Evolutionary conservation across 169 alveolate species (phyloP).

Genomic region (Plasmodium ovale): DNA sequence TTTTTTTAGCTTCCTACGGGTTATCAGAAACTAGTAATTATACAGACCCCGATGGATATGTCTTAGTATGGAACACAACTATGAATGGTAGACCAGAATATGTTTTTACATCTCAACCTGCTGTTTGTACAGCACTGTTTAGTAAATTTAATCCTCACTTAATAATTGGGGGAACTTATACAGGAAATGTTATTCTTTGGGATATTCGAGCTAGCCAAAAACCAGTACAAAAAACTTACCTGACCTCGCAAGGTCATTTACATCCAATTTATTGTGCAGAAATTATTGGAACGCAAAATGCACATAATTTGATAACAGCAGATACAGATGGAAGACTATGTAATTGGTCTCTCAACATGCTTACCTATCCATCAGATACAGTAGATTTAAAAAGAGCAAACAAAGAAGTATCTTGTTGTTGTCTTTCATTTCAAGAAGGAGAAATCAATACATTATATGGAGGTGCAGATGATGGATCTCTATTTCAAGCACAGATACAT

Average conservation of each 20-base stretch:
- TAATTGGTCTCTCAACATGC: constrained; percentile 91
- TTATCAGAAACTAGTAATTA: constrained; percentile 83
- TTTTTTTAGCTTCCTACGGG: constrained; percentile 89
- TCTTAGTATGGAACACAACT: constrained; percentile 80
- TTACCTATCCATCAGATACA: constrained; percentile 88
- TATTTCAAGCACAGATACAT: constrained; percentile 71
- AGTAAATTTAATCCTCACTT: constrained; percentile 90
- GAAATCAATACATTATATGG: constrained; percentile 74
- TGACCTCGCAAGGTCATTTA: constrained; percentile 89
- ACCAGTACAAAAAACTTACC: constrained; percentile 89
- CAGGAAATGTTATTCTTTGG: constrained; percentile 93
- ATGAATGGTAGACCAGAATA: constrained; percentile 91
- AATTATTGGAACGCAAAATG: constrained; percentile 92
- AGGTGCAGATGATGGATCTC: constrained; percentile 72
- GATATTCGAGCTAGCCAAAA: constrained; percentile 92
- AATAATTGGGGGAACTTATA: constrained; percentile 92
- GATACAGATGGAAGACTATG: constrained; percentile 93
- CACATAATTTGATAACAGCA: constrained; percentile 90
- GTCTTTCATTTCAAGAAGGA: constrained; percentile 73
- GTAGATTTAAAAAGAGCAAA: constrained; percentile 76
- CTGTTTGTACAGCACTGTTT: constrained; percentile 90
- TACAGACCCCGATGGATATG: constrained; percentile 89
- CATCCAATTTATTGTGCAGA: constrained; percentile 90
- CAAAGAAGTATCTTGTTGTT: constrained; percentile 53
- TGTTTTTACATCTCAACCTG: constrained; percentile 89